phyloP scores from a whole-genome alignment of 176 grass and related monocot genomes.

The Poa annua region DNA sequence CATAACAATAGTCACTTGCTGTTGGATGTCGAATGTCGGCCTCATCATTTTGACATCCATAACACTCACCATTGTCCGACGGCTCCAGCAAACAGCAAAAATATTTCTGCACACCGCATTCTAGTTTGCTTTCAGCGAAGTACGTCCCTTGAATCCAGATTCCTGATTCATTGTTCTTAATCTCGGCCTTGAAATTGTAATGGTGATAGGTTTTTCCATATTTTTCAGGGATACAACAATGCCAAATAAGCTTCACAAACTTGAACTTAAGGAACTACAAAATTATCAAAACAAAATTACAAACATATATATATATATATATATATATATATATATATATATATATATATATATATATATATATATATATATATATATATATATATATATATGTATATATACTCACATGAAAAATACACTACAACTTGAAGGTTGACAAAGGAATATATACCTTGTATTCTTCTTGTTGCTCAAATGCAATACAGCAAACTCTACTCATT shows the following conservation, averaged over 20 bases:
- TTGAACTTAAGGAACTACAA: neutral
- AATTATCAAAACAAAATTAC: neutral
- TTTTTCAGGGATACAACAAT: neutral
- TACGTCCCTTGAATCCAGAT: neutral
- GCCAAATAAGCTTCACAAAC: neutral
- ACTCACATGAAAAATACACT: neutral
- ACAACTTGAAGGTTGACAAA: neutral
- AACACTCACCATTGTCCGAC: neutral
- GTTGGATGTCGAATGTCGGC: neutral
- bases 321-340: too few relatives aligned
- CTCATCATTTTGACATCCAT: neutral
- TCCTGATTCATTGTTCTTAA: neutral
- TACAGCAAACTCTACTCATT: neutral
- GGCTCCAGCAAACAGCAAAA: neutral
- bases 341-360: too few relatives aligned
- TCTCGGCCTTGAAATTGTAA: neutral
- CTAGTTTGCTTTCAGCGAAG: neutral
- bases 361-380: too few relatives aligned
- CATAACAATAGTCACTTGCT: neutral
- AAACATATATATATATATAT: too few relatives aligned
- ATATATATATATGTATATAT: neutral
- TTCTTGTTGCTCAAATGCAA: conserved; percentile 6
- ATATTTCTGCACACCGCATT: neutral
- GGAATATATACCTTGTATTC: neutral
- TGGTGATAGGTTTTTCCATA: neutral